Base-by-base conservation (phyloP, 1,139 yeast species). In the Hemisphaericaspora xylanilytica region DNA sequence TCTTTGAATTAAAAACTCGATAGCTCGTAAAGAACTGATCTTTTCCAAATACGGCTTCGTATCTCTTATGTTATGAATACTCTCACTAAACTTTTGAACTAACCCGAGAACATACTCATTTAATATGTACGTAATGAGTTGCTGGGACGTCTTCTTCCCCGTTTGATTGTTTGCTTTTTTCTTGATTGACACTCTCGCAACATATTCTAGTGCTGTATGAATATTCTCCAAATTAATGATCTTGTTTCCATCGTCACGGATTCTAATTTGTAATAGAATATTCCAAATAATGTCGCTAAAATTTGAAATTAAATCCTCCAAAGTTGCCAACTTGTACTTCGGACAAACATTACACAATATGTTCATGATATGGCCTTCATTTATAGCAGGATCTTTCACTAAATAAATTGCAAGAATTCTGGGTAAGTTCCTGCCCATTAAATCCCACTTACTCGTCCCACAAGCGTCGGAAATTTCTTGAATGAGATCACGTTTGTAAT, bases 31-130 rank as follows among this genome's bases (percentile, higher is more conserved):
- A 1, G 95, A 85, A 32, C 80, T 75, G 1, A 82, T 64, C 53
- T 87, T 87, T 41, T 86, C 90, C 39, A 81, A 67, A 49, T 75
- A 81, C 0, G 95, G 86, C 30, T 81, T 80, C 2, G 76, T 72
- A 1, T 92, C 94, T 45, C 75, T 77, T 12, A 76, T 73, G 44
- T 85, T 89, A 51, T 88, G 85, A 22, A 90, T 80, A 22, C 82
- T 80, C 45, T 85, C 89, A 7, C 95, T 83, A 48, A 90, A 85
- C 34, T 78, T 74, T 43, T 67, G 95, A 2, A 88, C 83, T 24
- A 92, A 70, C 42, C 94, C 95, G 31, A 90, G 66, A 3, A 89
- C 80, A 53, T 82, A 76, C 32, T 75, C 77, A 20, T 75, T 75
- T 16, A 83, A 60, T 37, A 65, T 55, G 41, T 56, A 51, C 32